A percentile compares a stretch with the other conserved stretches of the same genome.
Evolutionary conservation across 2,329 filamentous ascomycete species (phyloP).

Genomic region (Ophiostoma pallidulum): DNA sequence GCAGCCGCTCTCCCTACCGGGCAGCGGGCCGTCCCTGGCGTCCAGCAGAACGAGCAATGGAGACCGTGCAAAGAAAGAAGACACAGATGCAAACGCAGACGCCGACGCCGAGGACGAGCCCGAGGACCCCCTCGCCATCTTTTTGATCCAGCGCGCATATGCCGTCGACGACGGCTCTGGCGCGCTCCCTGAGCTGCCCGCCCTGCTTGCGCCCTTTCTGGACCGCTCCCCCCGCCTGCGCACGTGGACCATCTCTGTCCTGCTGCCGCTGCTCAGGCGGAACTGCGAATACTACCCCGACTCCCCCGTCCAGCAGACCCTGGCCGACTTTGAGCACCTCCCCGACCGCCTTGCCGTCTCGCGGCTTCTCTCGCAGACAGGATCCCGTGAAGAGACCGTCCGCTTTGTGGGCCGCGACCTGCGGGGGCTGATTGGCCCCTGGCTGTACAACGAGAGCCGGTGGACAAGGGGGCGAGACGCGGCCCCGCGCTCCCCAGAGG

Average conservation of each 20-base stretch:
- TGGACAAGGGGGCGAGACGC: slow-evolving; percentile 35
- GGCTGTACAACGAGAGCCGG: slow-evolving; percentile 57
- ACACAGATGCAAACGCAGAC: slow-evolving; percentile 38
- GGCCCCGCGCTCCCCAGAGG: slow-evolving; percentile 7
- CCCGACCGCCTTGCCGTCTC: slow-evolving; percentile 50
- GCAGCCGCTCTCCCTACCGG: slow-evolving; percentile 42
- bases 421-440: slow-evolving; percentile 59
- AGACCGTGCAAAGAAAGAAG: background rate
- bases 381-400: slow-evolving; percentile 27
- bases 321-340: slow-evolving; percentile 55
- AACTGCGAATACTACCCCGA: slow-evolving; percentile 61
- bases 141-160: slow-evolving; percentile 58
- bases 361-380: slow-evolving; percentile 51
- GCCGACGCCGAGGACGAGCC: slow-evolving; percentile 20
- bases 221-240: slow-evolving; percentile 50
- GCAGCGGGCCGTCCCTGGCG: background rate
- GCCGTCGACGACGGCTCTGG: slow-evolving; percentile 64
- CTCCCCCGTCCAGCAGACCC: slow-evolving; percentile 36
- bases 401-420: slow-evolving; percentile 51
- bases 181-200: slow-evolving; percentile 57
- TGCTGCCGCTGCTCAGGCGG: slow-evolving; percentile 59
- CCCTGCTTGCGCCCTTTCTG: slow-evolving; percentile 61
- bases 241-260: slow-evolving; percentile 58
- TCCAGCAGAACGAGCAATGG: slow-evolving; percentile 30
- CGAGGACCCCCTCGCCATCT: slow-evolving; percentile 35